phyloP scores from a whole-genome alignment of 352 stramenopile species.

The Aphanomyces invadans region DNA sequence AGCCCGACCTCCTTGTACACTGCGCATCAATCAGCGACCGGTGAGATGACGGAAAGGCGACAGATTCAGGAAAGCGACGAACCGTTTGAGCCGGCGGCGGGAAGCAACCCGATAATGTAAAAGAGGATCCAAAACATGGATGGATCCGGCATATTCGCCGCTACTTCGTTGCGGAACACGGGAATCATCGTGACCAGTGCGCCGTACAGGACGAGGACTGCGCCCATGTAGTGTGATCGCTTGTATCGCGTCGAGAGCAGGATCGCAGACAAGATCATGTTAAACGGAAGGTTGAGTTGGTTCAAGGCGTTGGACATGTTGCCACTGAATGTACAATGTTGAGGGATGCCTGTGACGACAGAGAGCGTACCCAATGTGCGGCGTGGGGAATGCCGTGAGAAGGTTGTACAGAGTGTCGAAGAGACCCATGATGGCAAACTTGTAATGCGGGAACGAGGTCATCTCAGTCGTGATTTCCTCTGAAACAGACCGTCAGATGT shows the following conservation, averaged over 20 bases:
- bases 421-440: conserved; percentile 28
- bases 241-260: conserved; percentile 25
- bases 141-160: conserved; percentile 20
- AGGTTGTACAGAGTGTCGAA: conserved; percentile 32
- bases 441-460: conserved; percentile 25
- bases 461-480: conserved; percentile 27
- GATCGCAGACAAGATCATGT: conserved; percentile 27
- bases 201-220: conserved; percentile 27
- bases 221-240: conserved; percentile 23
- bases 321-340: neutral
- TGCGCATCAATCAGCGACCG: neutral
- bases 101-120: conserved; percentile 73
- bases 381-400: conserved; percentile 25
- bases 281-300: conserved; percentile 27
- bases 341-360: neutral
- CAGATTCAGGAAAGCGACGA: neutral
- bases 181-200: conserved; percentile 27
- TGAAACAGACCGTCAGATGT: neutral
- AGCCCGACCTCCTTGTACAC: conserved; percentile 29
- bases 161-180: conserved; percentile 19
- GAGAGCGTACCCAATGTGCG: conserved; percentile 22
- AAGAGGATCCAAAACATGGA: conserved; percentile 32
- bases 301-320: conserved; percentile 26
- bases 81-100: conserved; percentile 62
- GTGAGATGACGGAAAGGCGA: neutral